Percentiles rank a stretch among this genome's conserved stretches.
phyloP scores from a whole-genome alignment of 768 basidiomycete genomes.

The Lyophyllum decastes region DNA sequence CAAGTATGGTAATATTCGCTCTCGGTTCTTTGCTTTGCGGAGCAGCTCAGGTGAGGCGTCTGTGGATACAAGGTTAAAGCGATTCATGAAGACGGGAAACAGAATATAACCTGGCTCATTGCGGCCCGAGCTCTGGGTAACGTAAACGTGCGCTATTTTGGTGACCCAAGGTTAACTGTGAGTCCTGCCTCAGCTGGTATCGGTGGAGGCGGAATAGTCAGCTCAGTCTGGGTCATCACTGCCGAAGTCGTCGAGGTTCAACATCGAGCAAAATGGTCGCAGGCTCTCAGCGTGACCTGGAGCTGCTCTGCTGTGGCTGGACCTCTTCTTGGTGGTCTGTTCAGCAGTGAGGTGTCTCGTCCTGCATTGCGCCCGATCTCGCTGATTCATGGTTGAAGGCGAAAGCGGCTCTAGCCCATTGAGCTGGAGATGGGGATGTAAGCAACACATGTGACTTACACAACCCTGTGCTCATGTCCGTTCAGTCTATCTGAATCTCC shows the following conservation, averaged over 20 bases:
- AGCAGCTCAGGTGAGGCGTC: constrained; percentile 57
- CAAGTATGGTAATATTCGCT: constrained; percentile 74
- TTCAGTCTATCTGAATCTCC: constrained; percentile 82
- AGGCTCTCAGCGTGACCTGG: constrained; percentile 85
- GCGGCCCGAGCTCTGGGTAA: constrained; percentile 55
- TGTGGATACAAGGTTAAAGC: constrained; percentile 16
- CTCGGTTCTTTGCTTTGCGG: constrained; percentile 83
- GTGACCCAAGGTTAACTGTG: not conserved
- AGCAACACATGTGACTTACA: constrained; percentile 32
- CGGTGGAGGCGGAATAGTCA: constrained; percentile 87
- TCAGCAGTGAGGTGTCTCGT: constrained; percentile 58
- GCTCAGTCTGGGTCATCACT: constrained; percentile 84
- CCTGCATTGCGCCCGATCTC: constrained; percentile 7
- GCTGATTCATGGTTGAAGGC: constrained; percentile 25
- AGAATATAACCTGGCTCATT: constrained; percentile 68
- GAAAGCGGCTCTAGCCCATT: constrained; percentile 33
- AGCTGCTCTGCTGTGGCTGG: constrained; percentile 84
- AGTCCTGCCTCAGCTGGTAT: constrained; percentile 53
- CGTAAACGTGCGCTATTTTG: not conserved
- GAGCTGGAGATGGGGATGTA: constrained; percentile 88
- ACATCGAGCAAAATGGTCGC: constrained; percentile 80
- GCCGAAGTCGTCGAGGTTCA: constrained; percentile 78
- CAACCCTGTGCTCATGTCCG: constrained; percentile 16
- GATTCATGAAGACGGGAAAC: constrained; percentile 14
- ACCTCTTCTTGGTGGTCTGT: constrained; percentile 79